Evolutionary conservation across 2,329 filamentous ascomycete species (phyloP).

Genomic region (Colletotrichum lini): DNA sequence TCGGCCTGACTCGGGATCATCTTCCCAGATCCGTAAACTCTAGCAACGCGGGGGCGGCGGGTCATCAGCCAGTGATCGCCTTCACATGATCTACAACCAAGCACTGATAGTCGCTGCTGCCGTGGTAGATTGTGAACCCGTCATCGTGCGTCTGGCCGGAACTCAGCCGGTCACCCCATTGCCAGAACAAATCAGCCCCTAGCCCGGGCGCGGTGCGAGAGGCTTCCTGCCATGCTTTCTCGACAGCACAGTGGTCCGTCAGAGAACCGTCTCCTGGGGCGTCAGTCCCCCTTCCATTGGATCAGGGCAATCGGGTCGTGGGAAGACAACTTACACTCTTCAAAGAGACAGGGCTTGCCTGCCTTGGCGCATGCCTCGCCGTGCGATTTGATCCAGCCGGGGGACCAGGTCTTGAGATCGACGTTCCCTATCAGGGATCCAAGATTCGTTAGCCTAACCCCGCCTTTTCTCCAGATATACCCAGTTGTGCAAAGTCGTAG

Average conservation of each 20-base stretch:
- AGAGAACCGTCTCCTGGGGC: conserved; percentile 16
- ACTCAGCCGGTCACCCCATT: conserved; percentile 52
- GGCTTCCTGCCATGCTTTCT: conserved; percentile 60
- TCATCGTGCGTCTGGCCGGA: conserved; percentile 55
- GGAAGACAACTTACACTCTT: conserved; percentile 20
- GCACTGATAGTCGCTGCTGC: conserved; percentile 54
- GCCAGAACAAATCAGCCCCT: conserved; percentile 49
- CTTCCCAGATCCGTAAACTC: background rate
- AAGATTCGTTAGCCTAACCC: background rate
- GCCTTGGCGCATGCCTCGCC: conserved; percentile 22
- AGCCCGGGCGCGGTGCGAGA: conserved; percentile 46
- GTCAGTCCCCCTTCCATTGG: conserved; percentile 7
- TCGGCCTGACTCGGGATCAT: background rate
- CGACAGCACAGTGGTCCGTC: conserved; percentile 50
- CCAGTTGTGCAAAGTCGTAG: too few species aligned
- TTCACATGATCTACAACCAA: conserved; percentile 54
- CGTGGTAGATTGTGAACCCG: conserved; percentile 58
- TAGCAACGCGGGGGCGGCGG: background rate
- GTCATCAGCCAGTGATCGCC: conserved; percentile 8
- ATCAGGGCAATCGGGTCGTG: background rate
- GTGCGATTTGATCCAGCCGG: conserved; percentile 23
- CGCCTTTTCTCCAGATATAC: background rate
- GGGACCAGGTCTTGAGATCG: background rate
- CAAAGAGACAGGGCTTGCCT: conserved; percentile 26
- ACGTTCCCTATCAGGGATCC: conserved; percentile 10